phyloP scores from a whole-genome alignment of 495 filamentous ascomycete genomes.

The Penicillium egyptiacum region DNA sequence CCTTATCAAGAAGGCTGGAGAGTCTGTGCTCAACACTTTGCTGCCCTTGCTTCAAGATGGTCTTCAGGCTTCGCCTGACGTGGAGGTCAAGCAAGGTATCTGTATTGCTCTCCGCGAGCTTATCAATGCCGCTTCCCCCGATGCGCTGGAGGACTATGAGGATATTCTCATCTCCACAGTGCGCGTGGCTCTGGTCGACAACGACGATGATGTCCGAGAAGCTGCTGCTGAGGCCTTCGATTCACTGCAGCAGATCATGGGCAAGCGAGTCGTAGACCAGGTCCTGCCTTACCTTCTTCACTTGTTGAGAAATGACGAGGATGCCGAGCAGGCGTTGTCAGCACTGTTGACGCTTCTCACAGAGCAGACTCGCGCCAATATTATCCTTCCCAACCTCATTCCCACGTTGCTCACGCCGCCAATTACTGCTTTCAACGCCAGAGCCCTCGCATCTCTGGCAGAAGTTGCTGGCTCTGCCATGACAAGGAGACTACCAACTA shows the following conservation, averaged over 20 bases:
- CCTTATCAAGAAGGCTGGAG: conserved; percentile 92
- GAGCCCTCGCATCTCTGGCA: conserved; percentile 85
- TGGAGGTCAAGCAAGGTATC: conserved; percentile 94
- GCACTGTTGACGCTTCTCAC: conserved; percentile 91
- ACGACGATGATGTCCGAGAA: conserved; percentile 85
- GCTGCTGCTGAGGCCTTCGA: conserved; percentile 97
- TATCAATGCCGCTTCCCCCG: conserved; percentile 84
- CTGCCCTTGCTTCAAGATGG: conserved; percentile 92
- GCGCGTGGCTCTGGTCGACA: conserved; percentile 87
- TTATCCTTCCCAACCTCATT: conserved; percentile 93
- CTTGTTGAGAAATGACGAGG: conserved; percentile 77
- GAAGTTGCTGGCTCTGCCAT: conserved; percentile 86
- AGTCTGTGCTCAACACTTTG: conserved; percentile 83
- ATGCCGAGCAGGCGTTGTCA: conserved; percentile 88
- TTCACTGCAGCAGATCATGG: conserved; percentile 85
- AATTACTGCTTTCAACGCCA: conserved; percentile 93
- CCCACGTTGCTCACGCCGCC: conserved; percentile 86
- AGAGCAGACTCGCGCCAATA: conserved; percentile 89
- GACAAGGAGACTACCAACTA: conserved; percentile 82
- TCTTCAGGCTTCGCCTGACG: conserved; percentile 81
- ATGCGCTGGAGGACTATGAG: conserved; percentile 90
- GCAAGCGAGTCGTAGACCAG: conserved; percentile 91
- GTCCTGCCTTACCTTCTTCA: conserved; percentile 89
- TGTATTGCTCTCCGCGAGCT: conserved; percentile 94
- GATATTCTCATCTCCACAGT: conserved; percentile 93